Evolutionary conservation across 176 grass and related monocot species (phyloP).

Genomic region (Triticum urartu): DNA sequence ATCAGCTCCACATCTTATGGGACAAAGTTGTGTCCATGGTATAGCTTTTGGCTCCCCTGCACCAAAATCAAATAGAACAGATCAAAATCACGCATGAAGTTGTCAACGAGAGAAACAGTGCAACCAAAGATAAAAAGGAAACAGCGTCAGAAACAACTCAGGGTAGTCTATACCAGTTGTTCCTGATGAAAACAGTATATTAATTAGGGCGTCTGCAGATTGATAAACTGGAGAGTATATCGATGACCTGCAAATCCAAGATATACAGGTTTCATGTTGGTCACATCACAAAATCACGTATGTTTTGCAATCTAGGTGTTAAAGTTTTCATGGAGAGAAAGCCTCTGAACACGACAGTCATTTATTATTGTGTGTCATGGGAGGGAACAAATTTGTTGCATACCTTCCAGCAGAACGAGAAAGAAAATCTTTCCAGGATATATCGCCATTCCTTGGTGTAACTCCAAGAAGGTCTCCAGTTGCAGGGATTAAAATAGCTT

Average conservation of each 20-base stretch:
- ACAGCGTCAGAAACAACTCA: not conserved
- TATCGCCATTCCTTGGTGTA: constrained; percentile 66
- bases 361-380: not conserved
- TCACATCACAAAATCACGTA: constrained; percentile 2
- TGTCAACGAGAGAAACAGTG: constrained; percentile 4
- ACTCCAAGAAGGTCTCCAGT: constrained; percentile 53
- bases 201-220: constrained; percentile 58
- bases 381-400: not conserved
- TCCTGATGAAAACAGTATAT: constrained; percentile 97
- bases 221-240: constrained; percentile 70
- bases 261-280: not conserved
- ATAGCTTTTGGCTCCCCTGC: constrained; percentile 96
- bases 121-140: not conserved
- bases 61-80: constrained; percentile 26
- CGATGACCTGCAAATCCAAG: constrained; percentile 49
- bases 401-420: constrained; percentile 52
- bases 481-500: constrained; percentile 77
- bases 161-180: constrained; percentile 71
- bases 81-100: not conserved
- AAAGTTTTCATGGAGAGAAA: not conserved
- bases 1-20: constrained; percentile 75
- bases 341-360: not conserved
- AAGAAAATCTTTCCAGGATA: constrained; percentile 87
- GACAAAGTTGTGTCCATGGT: constrained; percentile 87
- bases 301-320: not conserved